These are phyloP conservation scores for Russula abietina DNA, from an alignment of 768 basidiomycete genomes.

Conservation along the genomic window DNA sequence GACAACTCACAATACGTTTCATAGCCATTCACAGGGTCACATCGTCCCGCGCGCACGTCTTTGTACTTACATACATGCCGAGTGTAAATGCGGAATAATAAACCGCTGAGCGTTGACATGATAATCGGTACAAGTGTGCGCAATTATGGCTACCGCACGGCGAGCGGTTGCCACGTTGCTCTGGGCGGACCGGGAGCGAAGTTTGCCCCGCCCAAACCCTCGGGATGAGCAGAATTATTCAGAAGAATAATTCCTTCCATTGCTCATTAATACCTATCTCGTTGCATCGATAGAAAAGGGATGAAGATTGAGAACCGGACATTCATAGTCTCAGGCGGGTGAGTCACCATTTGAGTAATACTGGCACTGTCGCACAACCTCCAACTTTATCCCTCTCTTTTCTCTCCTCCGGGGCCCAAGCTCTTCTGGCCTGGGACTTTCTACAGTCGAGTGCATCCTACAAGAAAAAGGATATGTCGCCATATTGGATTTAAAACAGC, in stretches of 20 bases:
- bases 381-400: background rate
- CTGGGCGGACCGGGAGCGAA: background rate
- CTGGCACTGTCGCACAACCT: background rate
- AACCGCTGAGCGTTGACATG: too few species aligned
- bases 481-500: too few species aligned
- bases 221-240: background rate
- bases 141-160: too few species aligned
- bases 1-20: too few species aligned
- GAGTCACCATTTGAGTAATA: constrained; percentile 23
- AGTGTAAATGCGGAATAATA: too few species aligned
- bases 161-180: too few species aligned
- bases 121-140: too few species aligned
- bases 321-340: constrained; percentile 56
- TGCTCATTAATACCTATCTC: background rate
- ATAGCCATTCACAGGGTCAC: too few species aligned
- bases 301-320: constrained; percentile 50
- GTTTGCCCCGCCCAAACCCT: background rate
- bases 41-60: too few species aligned
- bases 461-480: constrained; percentile 28
- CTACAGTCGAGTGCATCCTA: constrained; percentile 44
- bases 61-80: too few species aligned
- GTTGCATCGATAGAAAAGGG: background rate
- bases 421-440: constrained; percentile 50
- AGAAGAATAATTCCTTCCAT: too few species aligned
- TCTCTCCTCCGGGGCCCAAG: too few species aligned